Base-by-base conservation (phyloP, 352 stramenopile genomes). In the Phytophthora citricola region DNA sequence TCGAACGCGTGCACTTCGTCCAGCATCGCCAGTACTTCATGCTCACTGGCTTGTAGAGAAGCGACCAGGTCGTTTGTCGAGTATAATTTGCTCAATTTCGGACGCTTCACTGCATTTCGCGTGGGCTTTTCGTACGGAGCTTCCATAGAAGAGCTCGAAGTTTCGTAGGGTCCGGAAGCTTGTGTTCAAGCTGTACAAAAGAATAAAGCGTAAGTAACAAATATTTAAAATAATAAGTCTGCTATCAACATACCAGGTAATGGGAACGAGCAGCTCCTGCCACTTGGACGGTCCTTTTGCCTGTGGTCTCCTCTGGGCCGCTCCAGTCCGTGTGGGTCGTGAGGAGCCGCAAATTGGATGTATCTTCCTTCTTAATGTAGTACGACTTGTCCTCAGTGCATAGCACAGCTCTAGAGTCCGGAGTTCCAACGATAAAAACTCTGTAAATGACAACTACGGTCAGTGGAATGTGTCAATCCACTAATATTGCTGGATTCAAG, bases 341-440 rank as follows among this genome's bases (percentile, higher is more conserved):
- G 3, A 95, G 51, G 17, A 95, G 63, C 3, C 86, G 84, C 41
- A 93, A 61, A 48, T 95, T 95, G 10, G 84, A 94, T 41, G 83
- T 93, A 46, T 93, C 86, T 46, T 95, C 87, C 32, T 93, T 93
- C 34, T 78, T 82, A 17, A 95, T 69, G 58, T 76, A 86, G 66
- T 79, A 95, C 14, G 85, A 92, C 59, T 84, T 82, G 54, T 76
- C 75, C 10, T 77, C 55, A 36, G 85, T 94, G 63, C 85, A 94
- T 40, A 95, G 55, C 41, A 92, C 85, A 1, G 87, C 87, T 69
- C 79, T 76, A 22, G 91, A 67, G 36, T 70, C 62, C 1, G 75
- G 61, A 14, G 67, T 61, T 2, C 87, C 87, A 12, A 95, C 83
- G 38, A 95, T 85, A 41, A 85, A 89, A 29, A 94, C 61, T 43